Conservation (phyloP, 768 basidiomycete species). For the Lyophyllum atratum region DNA sequence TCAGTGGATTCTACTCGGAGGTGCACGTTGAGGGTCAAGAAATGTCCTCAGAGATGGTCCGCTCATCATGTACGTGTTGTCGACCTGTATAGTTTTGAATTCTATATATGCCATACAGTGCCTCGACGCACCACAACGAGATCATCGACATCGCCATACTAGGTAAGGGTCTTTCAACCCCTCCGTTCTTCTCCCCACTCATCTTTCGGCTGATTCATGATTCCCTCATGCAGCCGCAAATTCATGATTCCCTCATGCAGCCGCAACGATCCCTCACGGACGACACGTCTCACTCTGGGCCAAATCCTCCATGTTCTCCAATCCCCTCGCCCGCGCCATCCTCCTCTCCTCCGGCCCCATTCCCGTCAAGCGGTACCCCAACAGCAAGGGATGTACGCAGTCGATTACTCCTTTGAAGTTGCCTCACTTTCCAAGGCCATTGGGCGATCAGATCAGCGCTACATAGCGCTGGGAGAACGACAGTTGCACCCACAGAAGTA, state of each 20-base stretch:
- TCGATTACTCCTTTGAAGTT: no score
- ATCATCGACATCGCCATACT: slow-evolving; percentile 58
- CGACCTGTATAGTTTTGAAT: no score
- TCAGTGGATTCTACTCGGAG: slow-evolving; percentile 63
- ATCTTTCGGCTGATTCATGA: not conserved
- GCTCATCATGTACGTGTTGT: slow-evolving; percentile 52
- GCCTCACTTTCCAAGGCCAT: no score
- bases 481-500: no score
- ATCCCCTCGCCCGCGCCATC: slow-evolving; percentile 51
- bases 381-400: no score
- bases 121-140: slow-evolving; percentile 70
- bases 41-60: slow-evolving; percentile 60
- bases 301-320: slow-evolving; percentile 66
- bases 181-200: not conserved
- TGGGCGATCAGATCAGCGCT: no score
- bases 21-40: slow-evolving; percentile 57
- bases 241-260: slow-evolving; percentile 29
- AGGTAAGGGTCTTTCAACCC: slow-evolving; percentile 26
- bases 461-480: no score
- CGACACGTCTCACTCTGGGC: slow-evolving; percentile 67
- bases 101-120: slow-evolving; percentile 30
- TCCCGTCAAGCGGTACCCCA: slow-evolving; percentile 67
- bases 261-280: slow-evolving; percentile 59
- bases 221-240: slow-evolving; percentile 42
- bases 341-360: slow-evolving; percentile 69